phyloP scores from a whole-genome alignment of 2,329 filamentous ascomycete genomes.

The Aspergillus jensenii region DNA sequence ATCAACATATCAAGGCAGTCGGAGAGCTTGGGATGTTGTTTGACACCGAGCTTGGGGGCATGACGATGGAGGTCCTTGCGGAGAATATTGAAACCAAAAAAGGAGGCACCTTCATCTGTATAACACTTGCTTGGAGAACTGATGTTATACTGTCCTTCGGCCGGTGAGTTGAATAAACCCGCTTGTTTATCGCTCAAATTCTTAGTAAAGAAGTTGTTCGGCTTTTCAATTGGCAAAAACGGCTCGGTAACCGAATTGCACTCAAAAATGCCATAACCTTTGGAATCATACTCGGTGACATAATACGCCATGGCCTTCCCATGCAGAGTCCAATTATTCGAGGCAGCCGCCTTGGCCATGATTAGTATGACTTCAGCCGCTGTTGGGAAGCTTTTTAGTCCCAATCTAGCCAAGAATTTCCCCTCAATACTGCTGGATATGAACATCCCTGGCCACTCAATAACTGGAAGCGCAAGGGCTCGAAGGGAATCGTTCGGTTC shows the following conservation, averaged over 20 bases:
- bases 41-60: slow-evolving; percentile 82
- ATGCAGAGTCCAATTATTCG: slow-evolving; percentile 55
- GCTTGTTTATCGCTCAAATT: background rate
- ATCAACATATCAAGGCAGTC: slow-evolving; percentile 75
- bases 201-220: background rate
- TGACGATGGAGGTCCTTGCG: slow-evolving; percentile 74
- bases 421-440: slow-evolving; percentile 68
- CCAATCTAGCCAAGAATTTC: slow-evolving; percentile 70
- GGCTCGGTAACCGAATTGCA: slow-evolving; percentile 55
- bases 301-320: slow-evolving; percentile 77
- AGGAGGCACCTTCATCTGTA: slow-evolving; percentile 71
- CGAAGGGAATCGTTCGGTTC: slow-evolving; percentile 73
- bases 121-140: slow-evolving; percentile 77
- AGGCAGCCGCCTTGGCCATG: slow-evolving; percentile 64
- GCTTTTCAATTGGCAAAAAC: slow-evolving; percentile 65
- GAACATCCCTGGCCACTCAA: slow-evolving; percentile 80
- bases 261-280: slow-evolving; percentile 70
- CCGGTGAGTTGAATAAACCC: background rate
- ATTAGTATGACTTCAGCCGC: slow-evolving; percentile 74
- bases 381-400: slow-evolving; percentile 69
- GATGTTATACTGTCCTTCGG: slow-evolving; percentile 60
- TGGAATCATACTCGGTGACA: slow-evolving; percentile 72
- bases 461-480: slow-evolving; percentile 68
- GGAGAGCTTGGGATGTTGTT: slow-evolving; percentile 73
- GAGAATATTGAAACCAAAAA: slow-evolving; percentile 80